Evolutionary conservation across 2,329 filamentous ascomycete species (phyloP).

Genomic region (Trichoderma afroharzianum): DNA sequence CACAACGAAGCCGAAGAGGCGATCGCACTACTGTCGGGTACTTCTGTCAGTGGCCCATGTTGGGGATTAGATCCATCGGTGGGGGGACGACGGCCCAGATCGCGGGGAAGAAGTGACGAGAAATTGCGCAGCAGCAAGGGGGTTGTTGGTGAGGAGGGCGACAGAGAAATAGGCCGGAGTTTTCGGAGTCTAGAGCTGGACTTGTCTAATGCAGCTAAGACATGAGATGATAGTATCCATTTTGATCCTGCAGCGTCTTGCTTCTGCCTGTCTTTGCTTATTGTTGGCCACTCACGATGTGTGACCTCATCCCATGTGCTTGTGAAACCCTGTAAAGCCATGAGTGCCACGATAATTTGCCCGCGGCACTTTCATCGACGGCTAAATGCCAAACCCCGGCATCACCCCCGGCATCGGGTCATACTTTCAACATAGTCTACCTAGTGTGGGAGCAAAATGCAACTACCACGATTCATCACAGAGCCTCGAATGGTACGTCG

Average conservation of each 20-base stretch:
- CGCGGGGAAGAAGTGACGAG: slow-evolving; percentile 3
- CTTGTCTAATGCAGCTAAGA: background rate
- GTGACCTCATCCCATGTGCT: background rate
- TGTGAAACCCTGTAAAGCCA: background rate
- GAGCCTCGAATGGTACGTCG: background rate
- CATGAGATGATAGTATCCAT: background rate
- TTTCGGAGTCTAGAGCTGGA: background rate
- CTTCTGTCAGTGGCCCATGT: background rate
- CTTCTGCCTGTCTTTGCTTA: background rate
- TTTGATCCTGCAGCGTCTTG: background rate
- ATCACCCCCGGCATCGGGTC: background rate
- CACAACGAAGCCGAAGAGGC: background rate
- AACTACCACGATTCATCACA: background rate
- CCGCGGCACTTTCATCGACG: background rate
- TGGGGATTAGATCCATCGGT: background rate
- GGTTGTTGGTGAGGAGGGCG: background rate
- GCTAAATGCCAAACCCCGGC: slow-evolving; percentile 2
- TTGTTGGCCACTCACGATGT: background rate
- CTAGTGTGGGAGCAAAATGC: background rate
- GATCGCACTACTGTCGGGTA: background rate
- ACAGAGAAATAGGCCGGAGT: background rate
- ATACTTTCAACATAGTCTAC: background rate
- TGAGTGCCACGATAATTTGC: background rate
- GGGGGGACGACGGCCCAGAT: background rate
- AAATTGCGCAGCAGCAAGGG: background rate